These are phyloP conservation scores for Coffea eugenioides DNA, from an alignment of 257 asterid genomes.

Conservation along the genomic window DNA sequence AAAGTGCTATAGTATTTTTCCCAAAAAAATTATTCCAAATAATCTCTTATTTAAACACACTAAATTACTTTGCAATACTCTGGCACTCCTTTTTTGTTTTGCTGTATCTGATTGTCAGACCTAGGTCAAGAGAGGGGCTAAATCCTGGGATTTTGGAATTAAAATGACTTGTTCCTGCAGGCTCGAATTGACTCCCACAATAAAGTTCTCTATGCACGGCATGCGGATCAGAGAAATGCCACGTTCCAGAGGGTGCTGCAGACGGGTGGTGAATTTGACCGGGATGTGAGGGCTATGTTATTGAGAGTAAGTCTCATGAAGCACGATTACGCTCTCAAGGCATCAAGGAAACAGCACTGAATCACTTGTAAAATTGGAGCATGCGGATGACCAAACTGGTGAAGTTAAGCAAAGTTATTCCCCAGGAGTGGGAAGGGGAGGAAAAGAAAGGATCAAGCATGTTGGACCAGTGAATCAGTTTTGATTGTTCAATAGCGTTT, in stretches of 20 bases:
- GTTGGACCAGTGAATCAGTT: conserved; percentile 7
- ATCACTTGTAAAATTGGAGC: not conserved
- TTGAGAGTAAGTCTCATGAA: conserved; percentile 86
- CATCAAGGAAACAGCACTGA: conserved; percentile 43
- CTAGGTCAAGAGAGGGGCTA: not conserved
- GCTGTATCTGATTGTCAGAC: not conserved
- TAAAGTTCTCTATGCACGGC: conserved; percentile 91
- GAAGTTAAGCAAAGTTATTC: not conserved
- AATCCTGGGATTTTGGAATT: not conserved
- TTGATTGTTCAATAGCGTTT: not conserved
- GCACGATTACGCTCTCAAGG: conserved; percentile 58
- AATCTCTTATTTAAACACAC: too few relatives aligned
- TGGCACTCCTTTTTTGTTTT: not conserved
- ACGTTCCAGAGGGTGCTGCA: conserved; percentile 88
- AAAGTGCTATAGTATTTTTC: too few relatives aligned
- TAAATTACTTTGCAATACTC: not conserved
- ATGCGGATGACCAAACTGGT: not conserved
- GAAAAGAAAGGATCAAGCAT: not conserved
- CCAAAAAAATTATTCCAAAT: too few relatives aligned
- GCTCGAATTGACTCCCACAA: conserved; percentile 96
- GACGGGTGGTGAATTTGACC: conserved; percentile 74
- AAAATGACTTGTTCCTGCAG: conserved; percentile 39
- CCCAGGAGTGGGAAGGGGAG: not conserved
- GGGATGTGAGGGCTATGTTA: conserved; percentile 79
- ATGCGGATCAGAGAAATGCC: conserved; percentile 92